phyloP scores from a whole-genome alignment of 129 eudicot species.

The Flaveria linearis region DNA sequence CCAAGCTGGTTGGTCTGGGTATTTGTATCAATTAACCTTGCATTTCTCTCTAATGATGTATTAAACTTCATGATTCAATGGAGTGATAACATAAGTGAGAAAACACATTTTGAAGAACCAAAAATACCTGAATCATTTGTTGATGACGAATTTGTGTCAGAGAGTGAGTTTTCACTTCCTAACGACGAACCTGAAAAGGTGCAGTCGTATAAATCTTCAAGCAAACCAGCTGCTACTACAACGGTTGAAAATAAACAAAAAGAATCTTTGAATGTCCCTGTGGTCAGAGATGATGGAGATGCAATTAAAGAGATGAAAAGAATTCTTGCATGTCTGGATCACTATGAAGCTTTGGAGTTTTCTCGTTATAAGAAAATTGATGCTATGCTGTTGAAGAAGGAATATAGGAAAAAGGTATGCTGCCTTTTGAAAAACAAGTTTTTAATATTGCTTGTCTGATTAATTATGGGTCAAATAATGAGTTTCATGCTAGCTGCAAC shows the following conservation, averaged over 20 bases:
- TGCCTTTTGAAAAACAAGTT: background rate
- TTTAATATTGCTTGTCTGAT: background rate
- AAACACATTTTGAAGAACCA: constrained; percentile 68
- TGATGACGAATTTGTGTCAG: constrained; percentile 62
- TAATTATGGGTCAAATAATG: constrained; percentile 1
- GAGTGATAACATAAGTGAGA: constrained; percentile 82
- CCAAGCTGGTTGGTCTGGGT: constrained; percentile 85
- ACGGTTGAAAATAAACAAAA: constrained; percentile 34
- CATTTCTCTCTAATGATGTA: constrained; percentile 79
- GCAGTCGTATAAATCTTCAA: constrained; percentile 53
- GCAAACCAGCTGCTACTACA: constrained; percentile 44
- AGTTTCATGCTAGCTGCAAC: background rate
- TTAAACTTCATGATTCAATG: constrained; percentile 66
- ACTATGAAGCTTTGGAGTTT: constrained; percentile 53
- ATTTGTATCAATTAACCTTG: constrained; percentile 64
- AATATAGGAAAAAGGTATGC: constrained; percentile 46
- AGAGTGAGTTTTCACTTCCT: constrained; percentile 56
- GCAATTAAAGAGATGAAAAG: constrained; percentile 74
- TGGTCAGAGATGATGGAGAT: constrained; percentile 61
- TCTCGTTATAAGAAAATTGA: constrained; percentile 65
- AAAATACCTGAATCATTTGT: constrained; percentile 55
- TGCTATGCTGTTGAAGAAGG: constrained; percentile 65
- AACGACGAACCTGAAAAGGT: constrained; percentile 58
- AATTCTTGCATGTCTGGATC: constrained; percentile 64
- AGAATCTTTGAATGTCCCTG: constrained; percentile 43